Conservation (phyloP, 148 eudicot genomes). For the Agrostemma githago region DNA sequence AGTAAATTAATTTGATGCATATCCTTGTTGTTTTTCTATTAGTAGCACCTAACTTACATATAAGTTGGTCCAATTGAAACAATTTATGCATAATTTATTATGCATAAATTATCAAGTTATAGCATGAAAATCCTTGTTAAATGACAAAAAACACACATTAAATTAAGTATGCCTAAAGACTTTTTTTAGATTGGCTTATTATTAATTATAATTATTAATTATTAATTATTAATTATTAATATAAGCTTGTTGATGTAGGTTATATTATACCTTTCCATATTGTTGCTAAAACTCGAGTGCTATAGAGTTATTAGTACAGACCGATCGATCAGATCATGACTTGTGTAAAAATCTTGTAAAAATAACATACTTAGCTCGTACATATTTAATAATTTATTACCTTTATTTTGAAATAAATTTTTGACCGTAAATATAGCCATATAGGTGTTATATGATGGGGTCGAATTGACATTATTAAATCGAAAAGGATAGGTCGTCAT, state of each 20-base stretch:
- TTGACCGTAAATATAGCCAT: no score
- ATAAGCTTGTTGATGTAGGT: neutral
- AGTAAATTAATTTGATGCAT: neutral
- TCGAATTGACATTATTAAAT: neutral
- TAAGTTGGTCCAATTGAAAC: constrained; percentile 5
- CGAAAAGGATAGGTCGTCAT: neutral
- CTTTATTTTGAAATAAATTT: no score
- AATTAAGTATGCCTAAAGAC: neutral
- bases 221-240: neutral
- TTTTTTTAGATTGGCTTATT: neutral
- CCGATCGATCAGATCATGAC: no score
- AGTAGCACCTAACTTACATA: neutral
- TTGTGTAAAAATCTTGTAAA: no score
- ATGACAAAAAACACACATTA: neutral
- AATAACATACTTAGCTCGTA: no score
- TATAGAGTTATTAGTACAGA: no score
- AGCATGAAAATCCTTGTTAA: neutral
- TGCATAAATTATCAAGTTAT: neutral
- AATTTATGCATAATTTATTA: neutral
- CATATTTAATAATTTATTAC: no score
- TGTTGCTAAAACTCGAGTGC: neutral
- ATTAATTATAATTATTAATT: no score
- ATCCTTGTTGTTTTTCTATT: neutral
- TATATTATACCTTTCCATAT: neutral
- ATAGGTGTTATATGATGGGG: no score